phyloP scores from a whole-genome alignment of 345 rosid species.

The Rhodamnia rubescens region DNA sequence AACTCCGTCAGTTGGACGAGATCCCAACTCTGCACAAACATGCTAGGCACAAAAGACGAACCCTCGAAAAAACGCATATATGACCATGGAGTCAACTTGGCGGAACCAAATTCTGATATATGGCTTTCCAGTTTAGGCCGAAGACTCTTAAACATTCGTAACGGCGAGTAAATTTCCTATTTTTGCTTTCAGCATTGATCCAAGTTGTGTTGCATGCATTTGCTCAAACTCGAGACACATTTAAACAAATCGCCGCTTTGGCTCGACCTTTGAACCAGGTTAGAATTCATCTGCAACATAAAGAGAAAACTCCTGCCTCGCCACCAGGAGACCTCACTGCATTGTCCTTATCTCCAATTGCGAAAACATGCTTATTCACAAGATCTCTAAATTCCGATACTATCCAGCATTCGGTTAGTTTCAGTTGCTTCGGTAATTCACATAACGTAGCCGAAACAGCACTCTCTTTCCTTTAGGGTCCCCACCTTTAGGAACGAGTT shows the following conservation, averaged over 20 bases:
- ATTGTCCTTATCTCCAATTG: not conserved
- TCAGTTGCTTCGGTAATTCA: not conserved
- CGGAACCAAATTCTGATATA: not conserved
- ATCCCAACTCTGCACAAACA: not conserved
- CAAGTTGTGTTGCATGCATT: not conserved
- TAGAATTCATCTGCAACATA: not conserved
- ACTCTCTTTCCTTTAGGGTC: not conserved
- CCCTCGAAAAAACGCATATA: not conserved
- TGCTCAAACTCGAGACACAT: not conserved
- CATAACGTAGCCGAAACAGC: not conserved
- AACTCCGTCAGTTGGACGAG: not conserved
- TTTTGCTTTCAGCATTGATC: not conserved
- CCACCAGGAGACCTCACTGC: not conserved
- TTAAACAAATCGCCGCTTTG: not conserved
- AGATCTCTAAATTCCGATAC: not conserved
- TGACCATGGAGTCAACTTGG: not conserved
- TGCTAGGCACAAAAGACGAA: not conserved
- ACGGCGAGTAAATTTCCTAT: not conserved
- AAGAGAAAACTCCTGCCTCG: not conserved
- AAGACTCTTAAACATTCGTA: not conserved
- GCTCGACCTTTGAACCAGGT: not conserved
- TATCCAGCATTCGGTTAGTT: not conserved
- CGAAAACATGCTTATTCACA: not conserved
- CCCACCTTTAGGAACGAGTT: not conserved
- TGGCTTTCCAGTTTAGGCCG: not conserved